Conservation (phyloP, 2,329 filamentous ascomycete genomes). For the Penicillium sumatraense region DNA sequence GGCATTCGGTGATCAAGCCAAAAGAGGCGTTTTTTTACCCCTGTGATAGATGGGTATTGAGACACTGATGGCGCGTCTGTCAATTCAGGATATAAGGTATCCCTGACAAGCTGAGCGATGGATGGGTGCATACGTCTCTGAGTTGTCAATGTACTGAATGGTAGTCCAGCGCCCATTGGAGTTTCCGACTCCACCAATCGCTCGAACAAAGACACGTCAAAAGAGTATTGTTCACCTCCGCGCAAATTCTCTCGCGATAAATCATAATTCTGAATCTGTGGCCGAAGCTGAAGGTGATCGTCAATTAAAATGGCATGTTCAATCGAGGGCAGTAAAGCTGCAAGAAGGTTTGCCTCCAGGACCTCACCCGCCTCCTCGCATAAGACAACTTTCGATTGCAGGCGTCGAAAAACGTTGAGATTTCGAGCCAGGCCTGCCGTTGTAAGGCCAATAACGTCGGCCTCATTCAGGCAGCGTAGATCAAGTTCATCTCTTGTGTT, state of each 20-base stretch:
- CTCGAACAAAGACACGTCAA: neutral
- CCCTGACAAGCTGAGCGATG: too few species aligned
- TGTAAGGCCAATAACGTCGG: slow-evolving; percentile 20
- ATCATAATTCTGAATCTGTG: slow-evolving; percentile 28
- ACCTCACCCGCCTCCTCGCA: slow-evolving; percentile 74
- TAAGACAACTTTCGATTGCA: slow-evolving; percentile 46
- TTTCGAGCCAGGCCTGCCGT: slow-evolving; percentile 13
- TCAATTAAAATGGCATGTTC: slow-evolving; percentile 47
- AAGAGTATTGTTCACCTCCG: slow-evolving; percentile 6
- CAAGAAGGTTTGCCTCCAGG: slow-evolving; percentile 62
- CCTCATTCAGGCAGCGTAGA: slow-evolving; percentile 8
- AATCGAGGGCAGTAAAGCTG: slow-evolving; percentile 42
- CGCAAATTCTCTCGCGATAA: slow-evolving; percentile 10
- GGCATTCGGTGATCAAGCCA: too few species aligned
- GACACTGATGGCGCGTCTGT: too few species aligned
- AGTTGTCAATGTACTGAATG: too few species aligned
- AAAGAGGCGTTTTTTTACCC: too few species aligned
- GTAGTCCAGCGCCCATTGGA: too few species aligned
- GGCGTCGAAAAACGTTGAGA: slow-evolving; percentile 12
- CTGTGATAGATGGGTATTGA: too few species aligned
- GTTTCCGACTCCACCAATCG: too few species aligned
- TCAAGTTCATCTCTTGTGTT: slow-evolving; percentile 4
- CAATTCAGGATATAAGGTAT: too few species aligned
- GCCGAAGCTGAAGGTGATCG: slow-evolving; percentile 42
- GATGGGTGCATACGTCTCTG: too few species aligned